A percentile compares a stretch with the other conserved stretches of the same genome.
phyloP scores from a whole-genome alignment of 441 rosid species.

The Brassica balearica region DNA sequence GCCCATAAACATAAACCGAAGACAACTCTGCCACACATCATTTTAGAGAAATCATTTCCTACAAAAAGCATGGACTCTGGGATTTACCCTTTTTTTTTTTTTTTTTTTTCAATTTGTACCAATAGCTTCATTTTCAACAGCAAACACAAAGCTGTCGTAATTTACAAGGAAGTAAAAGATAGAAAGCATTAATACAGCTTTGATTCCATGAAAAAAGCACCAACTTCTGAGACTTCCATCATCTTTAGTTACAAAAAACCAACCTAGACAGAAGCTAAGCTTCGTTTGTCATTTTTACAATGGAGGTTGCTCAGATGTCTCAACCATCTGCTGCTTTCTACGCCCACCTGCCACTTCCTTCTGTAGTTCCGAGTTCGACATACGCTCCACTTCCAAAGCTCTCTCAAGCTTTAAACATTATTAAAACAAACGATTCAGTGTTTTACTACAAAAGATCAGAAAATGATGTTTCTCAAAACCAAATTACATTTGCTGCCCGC shows the following conservation, averaged over 20 bases:
- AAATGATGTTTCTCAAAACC: neutral
- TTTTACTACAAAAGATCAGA: neutral
- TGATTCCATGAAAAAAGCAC: neutral
- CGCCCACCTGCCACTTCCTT: conserved; percentile 49
- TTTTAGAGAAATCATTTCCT: no score
- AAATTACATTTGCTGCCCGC: conserved; percentile 83
- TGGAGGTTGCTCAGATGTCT: conserved; percentile 26
- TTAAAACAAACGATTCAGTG: neutral
- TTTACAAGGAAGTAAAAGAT: conserved; percentile 7
- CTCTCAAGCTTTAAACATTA: conserved; percentile 65
- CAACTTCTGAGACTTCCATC: conserved; percentile 21
- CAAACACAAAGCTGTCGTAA: conserved; percentile 15
- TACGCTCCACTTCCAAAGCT: conserved; percentile 77
- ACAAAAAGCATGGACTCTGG: no score
- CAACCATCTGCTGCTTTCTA: conserved; percentile 29
- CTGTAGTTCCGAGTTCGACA: conserved; percentile 75
- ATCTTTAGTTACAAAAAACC: conserved; percentile 29
- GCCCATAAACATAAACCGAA: no score
- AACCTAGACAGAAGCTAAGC: conserved; percentile 11
- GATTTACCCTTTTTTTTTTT: no score
- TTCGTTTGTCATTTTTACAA: conserved; percentile 19
- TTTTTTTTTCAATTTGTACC: neutral
- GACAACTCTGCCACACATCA: no score
- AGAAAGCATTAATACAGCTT: conserved; percentile 11
- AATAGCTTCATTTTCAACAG: conserved; percentile 7